A percentile compares a stretch with the other conserved stretches of the same genome.
Evolutionary conservation across 352 stramenopile species (phyloP).

Genomic region (Globisporangium carolinianum): DNA sequence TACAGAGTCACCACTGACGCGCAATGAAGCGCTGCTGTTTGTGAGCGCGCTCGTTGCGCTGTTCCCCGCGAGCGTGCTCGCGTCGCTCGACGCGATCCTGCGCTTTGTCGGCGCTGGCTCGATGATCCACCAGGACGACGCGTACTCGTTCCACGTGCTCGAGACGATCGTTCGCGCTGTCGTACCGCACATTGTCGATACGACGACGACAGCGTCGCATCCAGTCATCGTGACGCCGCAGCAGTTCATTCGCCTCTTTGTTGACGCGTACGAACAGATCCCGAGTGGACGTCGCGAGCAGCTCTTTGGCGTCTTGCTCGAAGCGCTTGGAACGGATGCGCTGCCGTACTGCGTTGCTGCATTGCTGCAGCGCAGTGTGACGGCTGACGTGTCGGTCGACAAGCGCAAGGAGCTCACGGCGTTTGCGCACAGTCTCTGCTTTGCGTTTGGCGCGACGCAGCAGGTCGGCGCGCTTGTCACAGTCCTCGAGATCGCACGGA

Average conservation of each 20-base stretch:
- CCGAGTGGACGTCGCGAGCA: slow-evolving; percentile 41
- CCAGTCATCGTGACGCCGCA: slow-evolving; percentile 41
- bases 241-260: slow-evolving; percentile 74
- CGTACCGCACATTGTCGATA: slow-evolving; percentile 62
- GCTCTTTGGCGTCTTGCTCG: slow-evolving; percentile 64
- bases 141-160: slow-evolving; percentile 86
- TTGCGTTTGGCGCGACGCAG: slow-evolving; percentile 37
- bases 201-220: slow-evolving; percentile 2
- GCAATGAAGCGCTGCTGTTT: slow-evolving; percentile 79
- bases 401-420: slow-evolving; percentile 41
- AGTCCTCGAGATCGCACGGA: slow-evolving; percentile 50
- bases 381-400: slow-evolving; percentile 15
- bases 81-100: slow-evolving; percentile 75
- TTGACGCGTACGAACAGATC: slow-evolving; percentile 66
- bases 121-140: slow-evolving; percentile 67
- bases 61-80: slow-evolving; percentile 61
- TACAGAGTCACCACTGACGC: slow-evolving; percentile 65
- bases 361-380: slow-evolving; percentile 39
- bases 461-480: slow-evolving; percentile 61
- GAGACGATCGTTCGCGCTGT: slow-evolving; percentile 79
- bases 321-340: slow-evolving; percentile 38
- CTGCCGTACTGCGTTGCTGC: slow-evolving; percentile 50
- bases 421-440: slow-evolving; percentile 66
- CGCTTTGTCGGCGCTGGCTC: slow-evolving; percentile 41
- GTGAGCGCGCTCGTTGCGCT: slow-evolving; percentile 74